Base-by-base conservation (phyloP, 345 rosid genomes). In the Lepidium didymum region DNA sequence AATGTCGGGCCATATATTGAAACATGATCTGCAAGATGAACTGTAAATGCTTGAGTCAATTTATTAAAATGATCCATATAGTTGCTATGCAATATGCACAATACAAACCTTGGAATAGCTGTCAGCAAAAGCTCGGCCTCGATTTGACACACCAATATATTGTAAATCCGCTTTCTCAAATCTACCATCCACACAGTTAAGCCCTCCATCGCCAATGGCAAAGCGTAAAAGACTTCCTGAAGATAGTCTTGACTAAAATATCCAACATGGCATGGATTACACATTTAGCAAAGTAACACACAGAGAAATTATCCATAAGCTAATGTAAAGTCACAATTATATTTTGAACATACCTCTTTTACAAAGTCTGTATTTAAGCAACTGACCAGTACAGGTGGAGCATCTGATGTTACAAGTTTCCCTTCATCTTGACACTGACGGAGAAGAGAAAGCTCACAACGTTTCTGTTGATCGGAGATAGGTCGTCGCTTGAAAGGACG, bases 381-480 rank as follows among this genome's bases (percentile, higher is more conserved):
- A 67, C 89, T 84, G 73, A 94, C 84, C 29, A 69, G 63, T 52
- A 87, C 90, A 18, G 90, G 84, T 74, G 93, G 96, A 67, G 89
- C 92, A 80, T 94, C 99, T 42, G 96, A 91, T 37, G 99, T 87
- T 50, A 79, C 79, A 64, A 94, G 60, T 74, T 81, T 81, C n/a
- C 96, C 86, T 73, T 87, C 93, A 41, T 82, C 88, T 78, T 85
- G 97, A 13, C 78, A 75, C 68, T 93, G 96, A 0, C 98, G 85
- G 71, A 78, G 87, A 36, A 93, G 79, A 5, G 97, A 89, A 21
- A 90, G 82, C 5, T 88, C 91, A 27, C 99, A 74, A 8, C 96
- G 95, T 75, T 82, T 75, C 81, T 91, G 92, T 45, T 94, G 99
- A 68, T 91, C 99, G 78, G 96, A 91, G 76, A 94, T 81, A 40